Evolutionary conservation across 1,139 yeast species (phyloP), one percentile per base, ranked within the genome.

Genomic region (Suhomyces coccinellae): DNA sequence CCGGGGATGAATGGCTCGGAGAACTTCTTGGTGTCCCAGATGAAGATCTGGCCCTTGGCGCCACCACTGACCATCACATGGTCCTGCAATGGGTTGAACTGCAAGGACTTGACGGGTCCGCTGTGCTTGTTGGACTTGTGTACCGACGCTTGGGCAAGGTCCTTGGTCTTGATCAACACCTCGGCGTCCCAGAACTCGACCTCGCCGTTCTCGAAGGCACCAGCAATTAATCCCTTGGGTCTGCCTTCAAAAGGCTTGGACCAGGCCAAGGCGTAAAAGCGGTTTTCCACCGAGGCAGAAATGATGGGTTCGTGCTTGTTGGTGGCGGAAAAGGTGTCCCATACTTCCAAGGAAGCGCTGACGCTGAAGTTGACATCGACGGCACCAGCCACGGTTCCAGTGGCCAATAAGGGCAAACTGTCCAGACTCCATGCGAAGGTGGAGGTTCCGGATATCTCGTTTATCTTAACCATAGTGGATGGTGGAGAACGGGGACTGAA

Each of bases 371-470:
- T 82, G 41, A 87, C 87, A 61, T 89, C 97, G 55, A 93, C 86
- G 13, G 97, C 95, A 13, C 98, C 98, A 0, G 98, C 93, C 16
- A 88, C 88, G 0, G 97, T 86, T 35, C 97, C 99, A 1, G 97
- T 82, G 24, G 89, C 97, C 56, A 91, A 67, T 47, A 82, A 67
- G 22, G 97, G 96, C 49, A 84, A 72, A 43, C 78, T 69, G 56
- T 84, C 88, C 58, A 77, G 81, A 46, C 97, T 88, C 98, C 98
- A 93, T 41, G 98, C 96, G 68, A 93, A 89, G 31, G 96, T 85
- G 40, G 97, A 90, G 14, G 97, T 88, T 55, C 91, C 79, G 53
- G 82, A 77, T 59, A 89, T 83, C 66, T 90, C 97, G 65, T 82
- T 81, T 57, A 93, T 77, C 68, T 88, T 89, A 56, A 89, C 95